Conservation (phyloP, 306 rosid genomes). For the Carpinus fangiana region DNA sequence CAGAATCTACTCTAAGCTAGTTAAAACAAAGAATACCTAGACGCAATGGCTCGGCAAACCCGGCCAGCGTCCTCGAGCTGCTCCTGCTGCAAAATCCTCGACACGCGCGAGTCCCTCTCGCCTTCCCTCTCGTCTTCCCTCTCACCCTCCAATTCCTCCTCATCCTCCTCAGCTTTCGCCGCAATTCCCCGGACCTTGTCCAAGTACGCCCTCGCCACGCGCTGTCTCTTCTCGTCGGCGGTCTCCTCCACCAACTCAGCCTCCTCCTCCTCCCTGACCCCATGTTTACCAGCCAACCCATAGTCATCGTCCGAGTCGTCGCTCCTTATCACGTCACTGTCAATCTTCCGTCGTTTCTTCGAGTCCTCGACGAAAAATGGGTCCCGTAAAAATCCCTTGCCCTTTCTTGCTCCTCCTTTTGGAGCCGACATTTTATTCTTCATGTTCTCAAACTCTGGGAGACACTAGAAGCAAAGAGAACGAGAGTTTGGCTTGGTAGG, state of each 20-base stretch:
- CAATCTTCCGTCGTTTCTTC: constrained; percentile 53
- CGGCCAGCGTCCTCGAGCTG: constrained; percentile 90
- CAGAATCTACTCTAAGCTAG: not conserved
- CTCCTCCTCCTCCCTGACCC: constrained; percentile 5
- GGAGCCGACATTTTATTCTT: constrained; percentile 43
- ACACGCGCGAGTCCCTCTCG: constrained; percentile 65
- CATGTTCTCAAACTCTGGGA: constrained; percentile 20
- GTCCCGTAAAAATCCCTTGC: constrained; percentile 39
- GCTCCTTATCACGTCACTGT: constrained; percentile 57
- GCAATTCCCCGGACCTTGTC: constrained; percentile 39
- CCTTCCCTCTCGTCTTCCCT: constrained; percentile 49
- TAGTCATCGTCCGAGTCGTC: constrained; percentile 59
- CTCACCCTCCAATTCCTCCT: constrained; percentile 37
- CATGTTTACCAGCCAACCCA: constrained; percentile 27
- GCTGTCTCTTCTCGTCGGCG: constrained; percentile 65
- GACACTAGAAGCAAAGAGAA: not conserved
- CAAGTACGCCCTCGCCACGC: constrained; percentile 55
- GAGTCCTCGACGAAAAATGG: constrained; percentile 60
- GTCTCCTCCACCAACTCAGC: constrained; percentile 53
- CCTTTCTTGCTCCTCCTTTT: constrained; percentile 29
- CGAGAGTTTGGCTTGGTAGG: not conserved
- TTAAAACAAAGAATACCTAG: constrained; percentile 45
- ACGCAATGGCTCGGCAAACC: constrained; percentile 65
- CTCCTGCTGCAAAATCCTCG: constrained; percentile 64
- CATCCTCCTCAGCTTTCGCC: constrained; percentile 51